phyloP scores from a whole-genome alignment of 495 filamentous ascomycete species.

The Copromyces sp. region DNA sequence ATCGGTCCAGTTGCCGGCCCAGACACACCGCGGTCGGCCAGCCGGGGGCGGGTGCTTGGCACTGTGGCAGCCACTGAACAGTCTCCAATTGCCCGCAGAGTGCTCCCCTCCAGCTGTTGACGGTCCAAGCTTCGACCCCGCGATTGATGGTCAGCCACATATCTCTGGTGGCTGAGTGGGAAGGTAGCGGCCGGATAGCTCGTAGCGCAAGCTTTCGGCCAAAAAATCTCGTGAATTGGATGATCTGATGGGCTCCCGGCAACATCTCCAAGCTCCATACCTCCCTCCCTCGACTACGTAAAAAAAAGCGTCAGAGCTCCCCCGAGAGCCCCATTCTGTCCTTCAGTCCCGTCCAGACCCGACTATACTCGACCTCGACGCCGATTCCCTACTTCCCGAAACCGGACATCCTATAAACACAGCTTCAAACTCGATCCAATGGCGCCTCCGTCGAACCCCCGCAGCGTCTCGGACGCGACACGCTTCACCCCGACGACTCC shows the following conservation, averaged over 20 bases:
- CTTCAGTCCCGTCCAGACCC: neutral
- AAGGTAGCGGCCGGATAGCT: neutral
- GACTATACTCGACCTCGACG: neutral
- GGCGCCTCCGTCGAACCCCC: conserved; percentile 48
- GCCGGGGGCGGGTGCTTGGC: neutral
- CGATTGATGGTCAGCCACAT: neutral
- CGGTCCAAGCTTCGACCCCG: neutral
- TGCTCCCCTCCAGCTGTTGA: neutral
- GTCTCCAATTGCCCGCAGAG: neutral
- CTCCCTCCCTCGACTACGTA: neutral
- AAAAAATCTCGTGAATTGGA: conserved; percentile 2
- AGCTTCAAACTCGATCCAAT: conserved; percentile 1
- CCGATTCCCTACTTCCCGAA: neutral
- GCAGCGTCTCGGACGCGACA: conserved; percentile 86
- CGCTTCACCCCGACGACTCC: conserved; percentile 89
- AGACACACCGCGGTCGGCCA: neutral
- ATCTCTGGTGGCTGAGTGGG: neutral
- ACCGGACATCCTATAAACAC: neutral
- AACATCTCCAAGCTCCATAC: neutral
- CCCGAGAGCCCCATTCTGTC: neutral
- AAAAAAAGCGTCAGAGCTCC: conserved; percentile 1
- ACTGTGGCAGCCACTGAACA: neutral
- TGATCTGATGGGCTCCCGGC: conserved; percentile 1
- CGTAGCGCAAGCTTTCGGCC: neutral
- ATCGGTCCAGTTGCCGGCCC: neutral